Evolutionary conservation across 2,329 filamentous ascomycete genomes (phyloP), one percentile per base, ranked within the genome.

Genomic region (Aureobasidium sp.): DNA sequence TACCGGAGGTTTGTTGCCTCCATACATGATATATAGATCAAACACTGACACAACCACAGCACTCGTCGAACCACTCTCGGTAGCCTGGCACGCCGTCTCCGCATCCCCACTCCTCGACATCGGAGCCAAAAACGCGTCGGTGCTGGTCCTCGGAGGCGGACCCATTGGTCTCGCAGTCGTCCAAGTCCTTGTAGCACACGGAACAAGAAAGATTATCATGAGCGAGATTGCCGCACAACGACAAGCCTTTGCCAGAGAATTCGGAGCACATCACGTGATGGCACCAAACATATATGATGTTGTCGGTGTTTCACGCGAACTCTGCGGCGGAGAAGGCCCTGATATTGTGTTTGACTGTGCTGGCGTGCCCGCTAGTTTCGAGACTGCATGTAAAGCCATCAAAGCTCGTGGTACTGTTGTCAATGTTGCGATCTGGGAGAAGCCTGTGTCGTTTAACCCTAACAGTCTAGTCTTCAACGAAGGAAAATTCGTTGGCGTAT

Each of bases 81-180:
- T 91, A 0, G 88, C 87, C 11, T 91, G 88, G 88, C 89, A 91
- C 70, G 88, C 88, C 0, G 83, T 90, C 13, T 80, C 81, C 7
- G 77, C 84, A 5, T 82, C 82, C 0, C 81, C 82, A 0, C 75
- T 88, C 42, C 62, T 72, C 3, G 66, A 76, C 3, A 53, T 65
- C n/a, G 63, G 63, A 27, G 16, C 63, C n/a, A 33, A 53, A 11
- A 51, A 60, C 20, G 54, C 54, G 7, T 48, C 31, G 3, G 63
- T 65, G 3, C 63, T 65, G 1, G 47, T 65, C 4, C 47, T 65
- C 4, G 89, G 89, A 7, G 88, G 86, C 0, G 89, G 89, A 0
- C 89, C 89, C 0, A 90, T 91, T 55, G 89, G 88, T 0, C 78
- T 91, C 15, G 85, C 86, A 0, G 80, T 90, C 5, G 81, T 91